Percentiles rank a stretch among this genome's conserved stretches.
Evolutionary conservation across 108 stramenopile species (phyloP).

Genomic region (Cylindrotheca closterium): DNA sequence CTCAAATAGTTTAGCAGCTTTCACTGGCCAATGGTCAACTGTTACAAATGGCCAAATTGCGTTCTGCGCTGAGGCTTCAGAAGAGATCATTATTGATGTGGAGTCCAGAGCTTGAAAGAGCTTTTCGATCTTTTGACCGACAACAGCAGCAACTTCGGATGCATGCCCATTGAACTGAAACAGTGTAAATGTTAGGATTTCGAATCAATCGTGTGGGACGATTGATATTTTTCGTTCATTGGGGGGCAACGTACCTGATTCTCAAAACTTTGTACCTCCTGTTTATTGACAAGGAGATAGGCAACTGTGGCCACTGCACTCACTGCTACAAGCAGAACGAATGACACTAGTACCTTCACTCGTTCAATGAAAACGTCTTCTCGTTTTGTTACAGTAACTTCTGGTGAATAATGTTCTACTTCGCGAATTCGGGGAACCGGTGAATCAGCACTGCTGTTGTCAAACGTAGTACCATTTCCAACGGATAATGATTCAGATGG

Average conservation of each 20-base stretch:
- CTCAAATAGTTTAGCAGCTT: not conserved
- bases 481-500: too few species aligned
- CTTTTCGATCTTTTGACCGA: not conserved
- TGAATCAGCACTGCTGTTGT: too few species aligned
- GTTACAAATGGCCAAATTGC: not conserved
- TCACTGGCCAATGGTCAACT: not conserved
- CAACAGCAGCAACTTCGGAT: not conserved
- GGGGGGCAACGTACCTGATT: not conserved
- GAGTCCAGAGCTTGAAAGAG: not conserved
- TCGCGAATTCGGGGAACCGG: not conserved
- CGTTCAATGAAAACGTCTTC: not conserved
- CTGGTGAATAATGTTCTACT: too few species aligned
- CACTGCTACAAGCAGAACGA: not conserved
- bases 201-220: too few species aligned
- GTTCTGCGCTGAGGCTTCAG: not conserved
- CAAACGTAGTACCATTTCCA: too few species aligned
- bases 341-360: not conserved
- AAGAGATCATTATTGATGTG: not conserved
- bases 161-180: not conserved
- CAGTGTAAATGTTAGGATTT: too few species aligned
- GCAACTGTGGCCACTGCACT: not conserved
- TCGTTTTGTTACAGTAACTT: too few species aligned
- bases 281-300: not conserved
- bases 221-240: too few species aligned
- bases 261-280: conserved; percentile 3